phyloP scores from a whole-genome alignment of 768 basidiomycete species.

The Trametes coccinea region DNA sequence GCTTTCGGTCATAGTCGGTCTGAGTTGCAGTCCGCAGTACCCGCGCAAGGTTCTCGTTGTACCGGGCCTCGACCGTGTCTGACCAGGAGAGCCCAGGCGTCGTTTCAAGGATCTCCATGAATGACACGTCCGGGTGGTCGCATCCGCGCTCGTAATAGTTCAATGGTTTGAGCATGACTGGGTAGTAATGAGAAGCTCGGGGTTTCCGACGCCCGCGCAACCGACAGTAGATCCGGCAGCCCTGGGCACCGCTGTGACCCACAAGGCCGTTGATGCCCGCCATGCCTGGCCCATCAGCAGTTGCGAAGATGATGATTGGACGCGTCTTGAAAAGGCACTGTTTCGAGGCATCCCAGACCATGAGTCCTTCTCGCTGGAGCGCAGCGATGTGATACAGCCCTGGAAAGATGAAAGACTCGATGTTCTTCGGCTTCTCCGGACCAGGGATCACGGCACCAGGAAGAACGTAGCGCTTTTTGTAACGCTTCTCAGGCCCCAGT shows the following conservation, averaged over 20 bases:
- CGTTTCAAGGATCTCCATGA: slow-evolving; percentile 1
- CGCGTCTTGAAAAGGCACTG: too few species aligned
- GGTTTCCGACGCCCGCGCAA: slow-evolving; percentile 34
- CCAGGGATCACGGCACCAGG: slow-evolving; percentile 35
- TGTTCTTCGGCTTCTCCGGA: slow-evolving; percentile 33
- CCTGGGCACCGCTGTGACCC: slow-evolving; percentile 36
- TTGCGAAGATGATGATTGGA: neutral
- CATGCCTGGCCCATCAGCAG: slow-evolving; percentile 18
- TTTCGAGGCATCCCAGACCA: slow-evolving; percentile 31
- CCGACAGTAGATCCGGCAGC: slow-evolving; percentile 39
- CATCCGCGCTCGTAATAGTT: slow-evolving; percentile 21
- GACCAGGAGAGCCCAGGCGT: too few species aligned
- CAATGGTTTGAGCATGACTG: slow-evolving; percentile 30
- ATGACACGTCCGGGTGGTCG: slow-evolving; percentile 33
- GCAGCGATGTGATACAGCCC: slow-evolving; percentile 33
- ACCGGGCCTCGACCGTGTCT: too few species aligned
- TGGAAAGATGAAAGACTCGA: slow-evolving; percentile 36
- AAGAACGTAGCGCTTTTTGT: slow-evolving; percentile 34
- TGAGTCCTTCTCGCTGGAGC: slow-evolving; percentile 30
- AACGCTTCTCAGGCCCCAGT: slow-evolving; percentile 27
- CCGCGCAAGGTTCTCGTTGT: too few species aligned
- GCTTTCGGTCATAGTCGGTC: slow-evolving; percentile 25
- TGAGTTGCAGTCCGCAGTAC: slow-evolving; percentile 8
- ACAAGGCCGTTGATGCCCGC: slow-evolving; percentile 35
- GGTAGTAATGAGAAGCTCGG: slow-evolving; percentile 35